phyloP scores from a whole-genome alignment of 352 stramenopile genomes.

The Phytopythium aichiense region DNA sequence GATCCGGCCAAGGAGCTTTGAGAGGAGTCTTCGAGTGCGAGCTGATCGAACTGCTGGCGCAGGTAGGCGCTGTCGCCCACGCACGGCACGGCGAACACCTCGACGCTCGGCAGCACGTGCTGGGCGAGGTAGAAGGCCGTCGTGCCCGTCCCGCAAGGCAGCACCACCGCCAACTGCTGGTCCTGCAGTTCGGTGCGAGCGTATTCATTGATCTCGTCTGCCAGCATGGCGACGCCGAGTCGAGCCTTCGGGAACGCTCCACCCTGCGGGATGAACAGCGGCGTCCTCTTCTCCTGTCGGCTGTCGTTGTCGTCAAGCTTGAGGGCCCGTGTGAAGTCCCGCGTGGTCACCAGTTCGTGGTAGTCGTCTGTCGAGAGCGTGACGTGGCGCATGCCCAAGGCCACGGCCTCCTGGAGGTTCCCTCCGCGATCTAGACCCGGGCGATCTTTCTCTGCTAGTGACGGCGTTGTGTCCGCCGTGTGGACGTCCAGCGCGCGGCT shows the following conservation, averaged over 20 bases:
- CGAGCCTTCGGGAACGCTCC: slow-evolving; percentile 59
- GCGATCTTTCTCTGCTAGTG: neutral
- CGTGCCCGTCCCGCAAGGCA: slow-evolving; percentile 74
- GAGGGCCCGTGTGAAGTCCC: slow-evolving; percentile 30
- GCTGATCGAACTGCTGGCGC: slow-evolving; percentile 39
- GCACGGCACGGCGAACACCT: slow-evolving; percentile 65
- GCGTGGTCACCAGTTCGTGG: slow-evolving; percentile 31
- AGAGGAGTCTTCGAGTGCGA: slow-evolving; percentile 24
- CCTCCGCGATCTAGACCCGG: neutral
- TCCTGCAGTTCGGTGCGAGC: slow-evolving; percentile 13
- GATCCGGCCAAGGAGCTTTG: slow-evolving; percentile 1
- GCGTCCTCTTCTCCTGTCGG: neutral
- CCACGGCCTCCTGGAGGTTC: slow-evolving; percentile 43
- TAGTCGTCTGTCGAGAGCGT: slow-evolving; percentile 41
- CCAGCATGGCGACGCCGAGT: slow-evolving; percentile 49
- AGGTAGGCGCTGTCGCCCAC: slow-evolving; percentile 65
- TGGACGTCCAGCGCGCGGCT: slow-evolving; percentile 32
- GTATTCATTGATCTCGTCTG: slow-evolving; percentile 72
- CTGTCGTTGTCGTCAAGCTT: neutral
- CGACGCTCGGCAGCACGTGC: slow-evolving; percentile 38
- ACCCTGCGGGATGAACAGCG: slow-evolving; percentile 64
- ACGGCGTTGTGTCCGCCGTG: neutral
- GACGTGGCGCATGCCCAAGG: slow-evolving; percentile 68
- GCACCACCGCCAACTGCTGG: slow-evolving; percentile 48
- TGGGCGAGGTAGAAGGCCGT: slow-evolving; percentile 79